Percentiles rank a stretch among this genome's conserved stretches.
Conservation (phyloP, 371 early-diverging fungal species). For the Mycotypha africana region DNA sequence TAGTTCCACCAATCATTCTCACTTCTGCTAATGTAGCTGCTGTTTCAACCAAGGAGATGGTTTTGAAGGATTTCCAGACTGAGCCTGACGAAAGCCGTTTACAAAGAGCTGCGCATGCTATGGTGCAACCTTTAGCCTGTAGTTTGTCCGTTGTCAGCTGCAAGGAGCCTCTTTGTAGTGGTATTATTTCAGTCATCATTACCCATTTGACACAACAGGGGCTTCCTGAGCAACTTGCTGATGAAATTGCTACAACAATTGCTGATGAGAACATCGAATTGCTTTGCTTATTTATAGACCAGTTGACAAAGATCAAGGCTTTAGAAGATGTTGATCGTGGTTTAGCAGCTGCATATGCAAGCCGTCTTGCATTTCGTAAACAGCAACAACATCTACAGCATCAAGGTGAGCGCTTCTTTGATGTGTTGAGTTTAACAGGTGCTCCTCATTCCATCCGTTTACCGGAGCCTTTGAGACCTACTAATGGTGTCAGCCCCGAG, state of each 20-base stretch:
- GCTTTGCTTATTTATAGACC: conserved; percentile 86
- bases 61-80: conserved; percentile 91
- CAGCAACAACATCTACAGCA: conserved; percentile 29
- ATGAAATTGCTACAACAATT: conserved; percentile 73
- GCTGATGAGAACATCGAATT: conserved; percentile 88
- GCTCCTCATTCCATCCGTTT: conserved; percentile 75
- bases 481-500: conserved; percentile 66
- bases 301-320: conserved; percentile 86
- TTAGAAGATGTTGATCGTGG: conserved; percentile 77
- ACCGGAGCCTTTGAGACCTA: conserved; percentile 78
- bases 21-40: conserved; percentile 89
- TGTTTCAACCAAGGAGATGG: conserved; percentile 81
- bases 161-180: conserved; percentile 83
- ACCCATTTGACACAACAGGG: conserved; percentile 74
- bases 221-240: conserved; percentile 75
- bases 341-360: conserved; percentile 63
- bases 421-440: conserved; percentile 65
- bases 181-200: conserved; percentile 72
- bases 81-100: conserved; percentile 89
- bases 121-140: conserved; percentile 82
- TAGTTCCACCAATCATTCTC: conserved; percentile 78
- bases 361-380: conserved; percentile 79
- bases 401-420: conserved; percentile 76
- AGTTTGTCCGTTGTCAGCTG: conserved; percentile 88
- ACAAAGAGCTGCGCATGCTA: conserved; percentile 87